Percentiles rank a stretch among this genome's conserved stretches.
These are phyloP conservation scores for Arachnopeziza araneosa DNA, from an alignment of 2,329 filamentous ascomycete species.

Conservation along the genomic window DNA sequence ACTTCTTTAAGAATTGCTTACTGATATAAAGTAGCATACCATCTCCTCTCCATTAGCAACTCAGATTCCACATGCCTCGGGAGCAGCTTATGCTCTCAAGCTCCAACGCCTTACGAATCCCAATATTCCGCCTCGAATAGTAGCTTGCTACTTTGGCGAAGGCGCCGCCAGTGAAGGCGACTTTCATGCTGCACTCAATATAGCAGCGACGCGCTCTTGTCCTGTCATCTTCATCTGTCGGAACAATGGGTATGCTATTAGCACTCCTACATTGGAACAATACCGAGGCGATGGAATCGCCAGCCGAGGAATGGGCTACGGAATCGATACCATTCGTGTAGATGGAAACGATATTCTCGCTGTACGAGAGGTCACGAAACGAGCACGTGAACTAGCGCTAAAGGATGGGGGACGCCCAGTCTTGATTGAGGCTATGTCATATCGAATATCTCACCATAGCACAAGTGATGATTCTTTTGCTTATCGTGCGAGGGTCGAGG, in stretches of 20 bases:
- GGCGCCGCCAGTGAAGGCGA: constrained; percentile 87
- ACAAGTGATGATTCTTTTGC: constrained; percentile 96
- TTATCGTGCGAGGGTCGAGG: constrained; percentile 87
- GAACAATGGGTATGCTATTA: constrained; percentile 91
- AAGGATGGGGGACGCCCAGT: constrained; percentile 49
- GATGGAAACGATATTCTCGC: constrained; percentile 96
- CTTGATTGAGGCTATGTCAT: constrained; percentile 92
- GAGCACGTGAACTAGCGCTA: constrained; percentile 64
- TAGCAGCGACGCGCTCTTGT: constrained; percentile 82
- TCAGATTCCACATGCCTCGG: constrained; percentile 82
- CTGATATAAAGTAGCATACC: constrained; percentile 54
- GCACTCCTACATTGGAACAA: constrained; percentile 82
- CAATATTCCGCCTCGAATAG: constrained; percentile 60
- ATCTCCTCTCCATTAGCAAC: constrained; percentile 83
- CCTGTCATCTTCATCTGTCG: constrained; percentile 86
- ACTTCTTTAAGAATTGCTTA: neutral
- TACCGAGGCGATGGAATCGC: constrained; percentile 91
- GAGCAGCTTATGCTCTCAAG: constrained; percentile 83
- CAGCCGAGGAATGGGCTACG: constrained; percentile 79
- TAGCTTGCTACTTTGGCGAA: constrained; percentile 84
- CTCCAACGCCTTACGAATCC: constrained; percentile 71
- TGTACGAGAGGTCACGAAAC: constrained; percentile 71
- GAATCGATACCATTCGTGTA: constrained; percentile 87
- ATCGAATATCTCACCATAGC: constrained; percentile 96
- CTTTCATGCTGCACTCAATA: constrained; percentile 87